Percentiles rank a stretch among this genome's conserved stretches.
These are phyloP conservation scores for Cryphonectria japonica DNA, from an alignment of 2,329 filamentous ascomycete genomes.

Conservation along the genomic window DNA sequence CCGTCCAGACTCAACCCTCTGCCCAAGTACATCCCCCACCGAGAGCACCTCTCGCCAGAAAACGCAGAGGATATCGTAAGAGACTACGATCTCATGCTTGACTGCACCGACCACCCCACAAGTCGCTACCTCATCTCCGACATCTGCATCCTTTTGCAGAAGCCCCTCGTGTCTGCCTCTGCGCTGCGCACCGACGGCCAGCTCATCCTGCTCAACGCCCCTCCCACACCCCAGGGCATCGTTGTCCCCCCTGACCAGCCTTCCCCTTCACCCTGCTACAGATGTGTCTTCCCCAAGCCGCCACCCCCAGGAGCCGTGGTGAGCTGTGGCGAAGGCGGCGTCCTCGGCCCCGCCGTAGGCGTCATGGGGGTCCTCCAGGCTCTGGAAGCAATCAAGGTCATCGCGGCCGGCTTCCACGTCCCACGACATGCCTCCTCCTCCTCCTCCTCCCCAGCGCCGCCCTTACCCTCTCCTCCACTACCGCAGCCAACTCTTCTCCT, in stretches of 20 bases:
- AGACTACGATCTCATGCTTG: slow-evolving; percentile 81
- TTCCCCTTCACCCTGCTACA: slow-evolving; percentile 80
- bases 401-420: slow-evolving; percentile 49
- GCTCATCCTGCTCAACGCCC: slow-evolving; percentile 84
- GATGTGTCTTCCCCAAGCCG: slow-evolving; percentile 88
- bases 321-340: slow-evolving; percentile 90
- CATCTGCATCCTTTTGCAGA: slow-evolving; percentile 76
- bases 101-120: slow-evolving; percentile 93
- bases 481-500: slow-evolving; percentile 46
- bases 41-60: slow-evolving; percentile 66
- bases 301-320: slow-evolving; percentile 82
- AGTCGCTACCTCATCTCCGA: slow-evolving; percentile 94
- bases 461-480: slow-evolving; percentile 25
- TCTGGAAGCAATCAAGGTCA: slow-evolving; percentile 83
- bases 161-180: slow-evolving; percentile 85
- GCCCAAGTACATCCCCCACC: slow-evolving; percentile 65
- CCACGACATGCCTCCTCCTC: not conserved
- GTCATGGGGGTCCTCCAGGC: slow-evolving; percentile 93
- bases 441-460: not conserved
- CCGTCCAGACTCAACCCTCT: slow-evolving; percentile 70
- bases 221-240: slow-evolving; percentile 64
- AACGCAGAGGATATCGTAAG: slow-evolving; percentile 70
- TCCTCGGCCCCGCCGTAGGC: slow-evolving; percentile 90
- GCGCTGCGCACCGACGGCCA: slow-evolving; percentile 89
- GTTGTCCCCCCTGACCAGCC: slow-evolving; percentile 35